These are phyloP conservation scores for Coniochaeta pulveracea DNA, from an alignment of 2,329 filamentous ascomycete genomes.

Conservation along the genomic window DNA sequence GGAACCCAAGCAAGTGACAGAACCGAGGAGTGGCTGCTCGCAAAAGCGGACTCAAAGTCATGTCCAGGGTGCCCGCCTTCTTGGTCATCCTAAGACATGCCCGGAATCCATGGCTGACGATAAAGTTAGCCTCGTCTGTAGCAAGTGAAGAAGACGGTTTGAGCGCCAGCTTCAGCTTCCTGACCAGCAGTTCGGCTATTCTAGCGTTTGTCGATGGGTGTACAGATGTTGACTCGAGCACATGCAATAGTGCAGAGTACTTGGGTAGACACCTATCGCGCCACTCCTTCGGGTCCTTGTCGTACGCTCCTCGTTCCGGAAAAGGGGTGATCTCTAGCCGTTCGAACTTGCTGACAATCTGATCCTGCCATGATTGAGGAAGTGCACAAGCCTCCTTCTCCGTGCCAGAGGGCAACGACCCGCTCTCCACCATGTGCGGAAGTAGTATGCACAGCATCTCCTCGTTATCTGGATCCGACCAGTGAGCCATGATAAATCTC, in stretches of 20 bases:
- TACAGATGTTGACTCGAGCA: conserved; percentile 49
- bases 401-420: conserved; percentile 39
- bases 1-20: conserved; percentile 52
- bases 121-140: conserved; percentile 58
- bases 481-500: conserved; percentile 66
- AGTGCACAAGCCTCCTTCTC: conserved; percentile 44
- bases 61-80: conserved; percentile 44
- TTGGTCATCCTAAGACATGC: conserved; percentile 58
- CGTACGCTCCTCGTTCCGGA: conserved; percentile 50
- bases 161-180: conserved; percentile 55
- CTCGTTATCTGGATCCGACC: conserved; percentile 55
- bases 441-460: conserved; percentile 58
- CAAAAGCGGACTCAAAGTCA: conserved; percentile 52
- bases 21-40: conserved; percentile 56
- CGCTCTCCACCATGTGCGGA: conserved; percentile 48
- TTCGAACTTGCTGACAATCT: conserved; percentile 60
- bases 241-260: conserved; percentile 54
- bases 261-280: conserved; percentile 53
- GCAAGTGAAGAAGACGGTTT: conserved; percentile 46
- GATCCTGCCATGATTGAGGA: conserved; percentile 60
- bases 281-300: conserved; percentile 52
- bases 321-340: conserved; percentile 52
- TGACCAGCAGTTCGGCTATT: conserved; percentile 53
- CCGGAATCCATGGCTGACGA: conserved; percentile 63
- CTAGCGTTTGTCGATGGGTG: conserved; percentile 56